Percentiles rank a stretch among this genome's conserved stretches.
These are phyloP conservation scores for Ogataea henricii DNA, from an alignment of 805 yeast species.

Conservation along the genomic window DNA sequence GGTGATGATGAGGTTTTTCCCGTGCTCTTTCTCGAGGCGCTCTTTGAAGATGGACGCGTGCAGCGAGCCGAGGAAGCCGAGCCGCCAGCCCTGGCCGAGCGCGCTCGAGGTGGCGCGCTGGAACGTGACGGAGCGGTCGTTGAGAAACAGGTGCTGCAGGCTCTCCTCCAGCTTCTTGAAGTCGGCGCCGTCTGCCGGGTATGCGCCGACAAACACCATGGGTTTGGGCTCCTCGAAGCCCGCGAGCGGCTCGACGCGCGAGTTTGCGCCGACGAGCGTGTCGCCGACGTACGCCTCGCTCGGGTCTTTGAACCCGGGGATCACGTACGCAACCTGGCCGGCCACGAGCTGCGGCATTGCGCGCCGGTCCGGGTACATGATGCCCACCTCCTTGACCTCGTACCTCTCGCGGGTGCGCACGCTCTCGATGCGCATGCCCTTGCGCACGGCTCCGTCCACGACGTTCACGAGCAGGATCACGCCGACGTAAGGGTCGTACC, in stretches of 20 bases:
- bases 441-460: constrained; percentile 77
- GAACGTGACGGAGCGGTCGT: constrained; percentile 88
- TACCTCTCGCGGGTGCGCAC: constrained; percentile 76
- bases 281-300: constrained; percentile 90
- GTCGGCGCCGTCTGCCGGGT: constrained; percentile 93
- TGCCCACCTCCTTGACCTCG: constrained; percentile 91
- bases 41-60: constrained; percentile 96
- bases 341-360: constrained; percentile 67
- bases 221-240: constrained; percentile 98
- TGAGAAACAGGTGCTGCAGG: constrained; percentile 81
- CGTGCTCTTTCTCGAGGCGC: constrained; percentile 89
- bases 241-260: constrained; percentile 72
- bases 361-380: constrained; percentile 88
- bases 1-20: constrained; percentile 86
- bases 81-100: constrained; percentile 95
- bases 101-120: constrained; percentile 93
- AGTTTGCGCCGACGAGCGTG: constrained; percentile 68
- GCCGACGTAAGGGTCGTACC: constrained; percentile 94
- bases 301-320: constrained; percentile 92
- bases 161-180: constrained; percentile 88
- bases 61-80: constrained; percentile 90
- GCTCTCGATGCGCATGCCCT: constrained; percentile 74
- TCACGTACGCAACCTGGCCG: constrained; percentile 93
- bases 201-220: constrained; percentile 98
- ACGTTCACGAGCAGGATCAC: constrained; percentile 83